These are phyloP conservation scores for Paracorniculantispora psalliotae DNA, from an alignment of 2,329 filamentous ascomycete species.

Conservation along the genomic window DNA sequence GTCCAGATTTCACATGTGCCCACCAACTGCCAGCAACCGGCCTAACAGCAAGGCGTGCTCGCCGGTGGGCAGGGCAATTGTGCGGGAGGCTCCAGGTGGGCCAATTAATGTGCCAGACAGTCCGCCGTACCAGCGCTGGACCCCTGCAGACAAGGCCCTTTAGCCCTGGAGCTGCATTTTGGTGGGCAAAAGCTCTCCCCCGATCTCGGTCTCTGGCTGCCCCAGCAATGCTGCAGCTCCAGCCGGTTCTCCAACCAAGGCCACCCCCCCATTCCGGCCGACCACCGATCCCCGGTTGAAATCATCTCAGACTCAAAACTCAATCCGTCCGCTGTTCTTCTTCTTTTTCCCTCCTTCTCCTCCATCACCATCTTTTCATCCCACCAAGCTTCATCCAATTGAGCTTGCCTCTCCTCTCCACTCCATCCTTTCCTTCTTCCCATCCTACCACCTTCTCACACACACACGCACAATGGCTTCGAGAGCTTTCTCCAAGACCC, in stretches of 20 bases:
- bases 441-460: slow-evolving; percentile 25
- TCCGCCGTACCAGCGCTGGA: too few species aligned
- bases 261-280: slow-evolving; percentile 5
- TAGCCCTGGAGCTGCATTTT: neutral
- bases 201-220: slow-evolving; percentile 12
- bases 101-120: too few species aligned
- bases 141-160: too few species aligned
- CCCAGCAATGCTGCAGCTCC: slow-evolving; percentile 9
- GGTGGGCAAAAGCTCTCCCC: neutral
- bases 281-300: slow-evolving; percentile 10
- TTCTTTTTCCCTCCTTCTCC: slow-evolving; percentile 11
- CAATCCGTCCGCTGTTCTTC: slow-evolving; percentile 8
- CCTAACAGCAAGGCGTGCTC: too few species aligned
- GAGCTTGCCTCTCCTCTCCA: slow-evolving; percentile 5
- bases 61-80: too few species aligned
- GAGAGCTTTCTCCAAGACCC: slow-evolving; percentile 64
- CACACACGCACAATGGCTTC: slow-evolving; percentile 63
- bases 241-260: neutral
- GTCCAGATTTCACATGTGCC: too few species aligned
- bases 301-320: slow-evolving; percentile 10
- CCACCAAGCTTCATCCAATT: slow-evolving; percentile 9
- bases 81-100: too few species aligned
- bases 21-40: too few species aligned
- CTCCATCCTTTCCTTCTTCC: slow-evolving; percentile 18
- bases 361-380: slow-evolving; percentile 5